Evolutionary conservation across 1,139 yeast species (phyloP), one percentile per base, ranked within the genome.

Genomic region (Meyerozyma smithsonii): DNA sequence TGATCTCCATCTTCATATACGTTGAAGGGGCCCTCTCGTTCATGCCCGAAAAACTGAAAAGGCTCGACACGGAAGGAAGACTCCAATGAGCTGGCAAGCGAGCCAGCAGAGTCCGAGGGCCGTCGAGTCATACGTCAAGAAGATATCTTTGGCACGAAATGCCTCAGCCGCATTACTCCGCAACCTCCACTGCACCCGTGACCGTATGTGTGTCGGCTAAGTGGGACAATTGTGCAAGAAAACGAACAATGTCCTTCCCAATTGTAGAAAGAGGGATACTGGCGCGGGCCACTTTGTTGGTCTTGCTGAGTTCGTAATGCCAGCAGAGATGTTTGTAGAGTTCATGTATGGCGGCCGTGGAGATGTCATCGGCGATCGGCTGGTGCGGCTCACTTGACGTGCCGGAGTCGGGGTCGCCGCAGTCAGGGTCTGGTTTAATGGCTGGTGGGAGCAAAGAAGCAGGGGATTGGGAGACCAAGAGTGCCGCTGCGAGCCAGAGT

Each of bases 401-500:
- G 8, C 24, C 24, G 8, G 24, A 20, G 8, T 6, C 30, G 12
- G 5, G 8, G 10, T n/a, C 8, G 14, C 35, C 17, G 34, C 35
- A 10, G 17, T 21, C n/a, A 14, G 21, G 45, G 40, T 41, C 42
- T 5, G 48, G 51, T 15, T 14, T n/a, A 15, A 26, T 4, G 4
- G 11, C 18, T n/a, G 24, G 35, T 14, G 35, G 12, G 16, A 35
- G 55, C 28, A 45, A 8, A 4, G 8, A 4, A 10, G 30, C 17
- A 11, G 34, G 21, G 10, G 20, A 8, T 28, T 66, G 62, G 28
- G 63, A 55, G 40, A 53, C 46, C 40, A 70, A 67, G 47, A 68
- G 72, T 63, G 68, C 69, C 10, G 76, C 74, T 4, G 84, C 65
- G 19, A 79, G 64, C 90, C 94, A 84, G 56, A 87, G 59, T 4